Evolutionary conservation across 768 basidiomycete genomes (phyloP), one percentile per base, ranked within the genome.

Genomic region (Hydnomerulius pinastri): DNA sequence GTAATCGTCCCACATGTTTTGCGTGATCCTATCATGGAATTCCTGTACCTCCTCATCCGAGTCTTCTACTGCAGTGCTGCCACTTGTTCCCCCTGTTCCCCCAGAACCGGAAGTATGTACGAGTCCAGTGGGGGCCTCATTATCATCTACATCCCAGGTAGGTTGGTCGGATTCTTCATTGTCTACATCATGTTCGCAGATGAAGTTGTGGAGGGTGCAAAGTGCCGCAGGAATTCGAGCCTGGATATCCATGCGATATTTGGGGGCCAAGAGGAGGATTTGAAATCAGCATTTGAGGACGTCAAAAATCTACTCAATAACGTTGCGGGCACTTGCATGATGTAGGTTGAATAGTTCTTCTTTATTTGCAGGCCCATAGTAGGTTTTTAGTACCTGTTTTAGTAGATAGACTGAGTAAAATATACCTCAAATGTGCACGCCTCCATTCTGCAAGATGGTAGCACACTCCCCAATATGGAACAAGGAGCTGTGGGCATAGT

Each of bases 401-500:
- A 43, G 4, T 12, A 2, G 25, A 32, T 23, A 41, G 20, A 4
- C 2, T 8, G 32, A 12, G 11, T 7, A 32, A 7, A 20, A 2
- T 37, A 28, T 33, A 47, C 50, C 29, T 9, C 7, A 27, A 2
- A 5, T 11, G 6, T 13, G 51, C 24, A 0, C 11, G 28, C 2
- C 18, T 48, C 69, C 71, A 75, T 46, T 74, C 69, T 8, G 55
- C 55, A 30, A 74, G 59, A 42, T 76, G 71, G 57, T 77, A 76
- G 2, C 61, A 56, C 13, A 70, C 64, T 36, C 68, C 65, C 17
- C 54, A 54, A 43, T 72, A 77, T 12, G 73, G 74, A 2, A 73
- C 63, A 2, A 77, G 56, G 0, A 75, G 60, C 4, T 58, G 27
- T 48, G 67, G 28, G 32, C 24, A 4, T 8, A 18, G 25, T 32